These are phyloP conservation scores for Solanum aculeatissimum DNA, from an alignment of 305 asterid genomes.

Conservation along the genomic window DNA sequence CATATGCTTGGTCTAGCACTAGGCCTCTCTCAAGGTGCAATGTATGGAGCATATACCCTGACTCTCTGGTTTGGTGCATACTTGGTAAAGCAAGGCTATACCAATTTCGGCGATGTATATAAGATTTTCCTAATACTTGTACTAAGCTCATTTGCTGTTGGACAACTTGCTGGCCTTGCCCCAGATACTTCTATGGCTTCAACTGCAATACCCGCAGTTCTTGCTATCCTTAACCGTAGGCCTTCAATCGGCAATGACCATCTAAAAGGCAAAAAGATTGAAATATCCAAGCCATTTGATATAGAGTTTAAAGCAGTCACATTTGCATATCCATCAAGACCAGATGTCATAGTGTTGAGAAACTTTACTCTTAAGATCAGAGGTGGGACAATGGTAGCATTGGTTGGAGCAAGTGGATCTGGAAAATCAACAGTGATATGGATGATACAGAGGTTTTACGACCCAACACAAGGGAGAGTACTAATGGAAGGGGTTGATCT, in stretches of 20 bases:
- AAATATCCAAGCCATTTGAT: conserved; percentile 31
- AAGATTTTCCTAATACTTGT: conserved; percentile 85
- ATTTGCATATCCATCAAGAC: conserved; percentile 62
- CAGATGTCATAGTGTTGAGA: conserved; percentile 34
- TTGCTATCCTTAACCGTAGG: conserved; percentile 36
- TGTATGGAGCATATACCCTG: conserved; percentile 74
- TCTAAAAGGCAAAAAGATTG: conserved; percentile 32
- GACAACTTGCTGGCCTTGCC: conserved; percentile 90
- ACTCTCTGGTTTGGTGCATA: conserved; percentile 65
- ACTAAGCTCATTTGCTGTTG: conserved; percentile 80
- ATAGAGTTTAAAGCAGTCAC: conserved; percentile 57
- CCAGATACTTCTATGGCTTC: conserved; percentile 72
- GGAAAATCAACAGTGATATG: conserved; percentile 78
- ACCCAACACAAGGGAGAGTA: conserved; percentile 54
- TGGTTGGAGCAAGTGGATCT: conserved; percentile 83
- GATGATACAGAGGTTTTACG: conserved; percentile 76
- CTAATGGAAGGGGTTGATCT: conserved; percentile 52
- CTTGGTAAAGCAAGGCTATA: conserved; percentile 36
- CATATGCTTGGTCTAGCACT: conserved; percentile 56
- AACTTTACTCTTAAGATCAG: conserved; percentile 45
- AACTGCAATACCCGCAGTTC: conserved; percentile 47
- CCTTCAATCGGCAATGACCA: conserved; percentile 33
- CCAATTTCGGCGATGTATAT: conserved; percentile 54
- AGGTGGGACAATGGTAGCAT: conserved; percentile 60
- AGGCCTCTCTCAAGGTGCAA: conserved; percentile 64